A percentile compares a stretch with the other conserved stretches of the same genome.
Evolutionary conservation across 177 flowering plant genomes (phyloP).

Genomic region (Vitis hybrid): DNA sequence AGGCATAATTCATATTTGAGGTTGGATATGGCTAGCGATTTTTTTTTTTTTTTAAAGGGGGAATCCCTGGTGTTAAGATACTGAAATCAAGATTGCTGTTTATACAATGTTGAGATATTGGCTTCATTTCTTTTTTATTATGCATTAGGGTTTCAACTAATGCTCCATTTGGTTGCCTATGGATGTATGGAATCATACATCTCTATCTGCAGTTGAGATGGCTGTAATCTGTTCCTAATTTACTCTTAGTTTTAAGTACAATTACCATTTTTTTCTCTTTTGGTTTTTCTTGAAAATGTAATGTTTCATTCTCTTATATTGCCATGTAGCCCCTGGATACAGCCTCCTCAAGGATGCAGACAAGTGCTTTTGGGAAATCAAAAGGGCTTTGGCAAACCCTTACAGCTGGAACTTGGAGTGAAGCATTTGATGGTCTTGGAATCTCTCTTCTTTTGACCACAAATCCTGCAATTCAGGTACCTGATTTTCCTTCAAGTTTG

Average conservation of each 20-base stretch:
- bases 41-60: neutral
- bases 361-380: conserved; percentile 54
- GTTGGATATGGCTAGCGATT: neutral
- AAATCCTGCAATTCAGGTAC: conserved; percentile 55
- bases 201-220: neutral
- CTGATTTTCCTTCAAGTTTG: neutral
- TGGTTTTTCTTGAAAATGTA: neutral
- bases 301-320: conserved; percentile 2
- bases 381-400: conserved; percentile 45
- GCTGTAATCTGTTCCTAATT: too few relatives aligned
- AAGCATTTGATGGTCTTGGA: conserved; percentile 53
- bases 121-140: neutral
- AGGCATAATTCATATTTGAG: neutral
- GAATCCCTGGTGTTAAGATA: too few relatives aligned
- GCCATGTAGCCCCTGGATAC: conserved; percentile 50
- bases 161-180: neutral
- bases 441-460: conserved; percentile 48
- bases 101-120: neutral
- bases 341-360: conserved; percentile 51
- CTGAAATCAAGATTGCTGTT: too few relatives aligned
- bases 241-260: too few relatives aligned
- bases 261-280: neutral
- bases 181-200: neutral
- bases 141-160: neutral
- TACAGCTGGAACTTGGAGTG: conserved; percentile 39